Evolutionary conservation across 371 early-diverging fungal species (phyloP), one percentile per base, ranked within the genome.

Genomic region (Synchytrium microbalum): DNA sequence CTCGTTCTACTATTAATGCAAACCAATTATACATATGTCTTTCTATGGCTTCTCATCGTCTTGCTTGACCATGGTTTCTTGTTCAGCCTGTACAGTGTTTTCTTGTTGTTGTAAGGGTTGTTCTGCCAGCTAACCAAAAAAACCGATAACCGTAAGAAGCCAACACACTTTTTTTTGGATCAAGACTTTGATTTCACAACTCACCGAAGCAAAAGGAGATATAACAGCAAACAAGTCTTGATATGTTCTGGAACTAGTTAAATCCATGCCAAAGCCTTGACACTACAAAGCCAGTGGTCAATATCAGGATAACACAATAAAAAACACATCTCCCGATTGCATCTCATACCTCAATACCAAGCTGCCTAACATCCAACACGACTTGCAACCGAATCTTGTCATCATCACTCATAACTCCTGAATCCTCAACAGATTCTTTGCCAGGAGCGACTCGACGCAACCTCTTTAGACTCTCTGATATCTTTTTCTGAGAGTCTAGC

Each of bases 361-460:
- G 73, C 38, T 69, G 73, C 10, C 59, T 62, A 26, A 84, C 84
- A 67, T 87, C 86, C 63, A 86, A 67, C 16, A 72, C 69, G 29
- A 80, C 70, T 58, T 86, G 87, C 59, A 86, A 27, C 0, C 82
- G 74, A 61, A 84, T 78, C 61, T 85, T 86, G 62, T 87, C 86
- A 46, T 80, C 65, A 62, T 73, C 73, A 30, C 66, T 67, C 57
- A 72, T n/a, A 1, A 27, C 62, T n/a, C 55, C 70, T 1, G 57
- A 67, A 2, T 30, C 10, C 23, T 25, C 78, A 25, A 58, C 59
- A 13, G 65, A 64, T 52, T 67, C 67, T 14, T 31, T 28, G n/a
- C 32, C 60, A 19, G 31, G 23, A 26, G 68, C 58, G 19, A 53
- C 65, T 57, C 72, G 70, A 54, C 76, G 75, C 27, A 79, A 26